Evolutionary conservation across 2,329 filamentous ascomycete genomes (phyloP).

Genomic region (Daldinia sp.): DNA sequence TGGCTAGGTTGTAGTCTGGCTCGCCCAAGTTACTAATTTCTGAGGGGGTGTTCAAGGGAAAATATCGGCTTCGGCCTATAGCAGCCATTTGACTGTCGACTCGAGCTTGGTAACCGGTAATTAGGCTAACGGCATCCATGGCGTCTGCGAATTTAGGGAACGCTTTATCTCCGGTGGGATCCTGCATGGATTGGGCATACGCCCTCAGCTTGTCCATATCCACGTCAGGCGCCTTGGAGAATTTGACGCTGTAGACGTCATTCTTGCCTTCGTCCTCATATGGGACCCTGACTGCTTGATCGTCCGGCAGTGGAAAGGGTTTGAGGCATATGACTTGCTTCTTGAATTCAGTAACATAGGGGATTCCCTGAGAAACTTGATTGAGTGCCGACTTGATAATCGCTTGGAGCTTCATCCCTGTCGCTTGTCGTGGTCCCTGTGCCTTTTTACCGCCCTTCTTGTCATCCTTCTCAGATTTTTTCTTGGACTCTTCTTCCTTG

Average conservation of each 20-base stretch:
- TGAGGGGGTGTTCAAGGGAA: conserved; percentile 55
- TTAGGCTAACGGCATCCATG: conserved; percentile 65
- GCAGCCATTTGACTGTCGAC: conserved; percentile 54
- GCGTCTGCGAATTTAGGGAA: conserved; percentile 64
- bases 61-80: conserved; percentile 63
- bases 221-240: conserved; percentile 57
- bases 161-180: conserved; percentile 51
- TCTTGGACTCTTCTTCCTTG: background rate
- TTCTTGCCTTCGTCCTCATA: conserved; percentile 53
- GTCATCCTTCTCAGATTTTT: background rate
- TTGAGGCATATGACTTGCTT: conserved; percentile 58
- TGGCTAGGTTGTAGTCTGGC: conserved; percentile 54
- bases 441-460: conserved; percentile 15
- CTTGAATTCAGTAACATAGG: conserved; percentile 64
- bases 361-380: conserved; percentile 51
- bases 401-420: conserved; percentile 58
- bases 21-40: conserved; percentile 48
- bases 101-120: conserved; percentile 61
- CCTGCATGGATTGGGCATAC: conserved; percentile 60
- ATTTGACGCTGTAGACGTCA: conserved; percentile 57
- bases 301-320: conserved; percentile 54
- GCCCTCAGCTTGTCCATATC: conserved; percentile 57
- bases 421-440: conserved; percentile 51
- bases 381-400: conserved; percentile 57
- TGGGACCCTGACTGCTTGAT: conserved; percentile 53